Evolutionary conservation across 169 alveolate species (phyloP).

Genomic region (Neospora caninum): DNA sequence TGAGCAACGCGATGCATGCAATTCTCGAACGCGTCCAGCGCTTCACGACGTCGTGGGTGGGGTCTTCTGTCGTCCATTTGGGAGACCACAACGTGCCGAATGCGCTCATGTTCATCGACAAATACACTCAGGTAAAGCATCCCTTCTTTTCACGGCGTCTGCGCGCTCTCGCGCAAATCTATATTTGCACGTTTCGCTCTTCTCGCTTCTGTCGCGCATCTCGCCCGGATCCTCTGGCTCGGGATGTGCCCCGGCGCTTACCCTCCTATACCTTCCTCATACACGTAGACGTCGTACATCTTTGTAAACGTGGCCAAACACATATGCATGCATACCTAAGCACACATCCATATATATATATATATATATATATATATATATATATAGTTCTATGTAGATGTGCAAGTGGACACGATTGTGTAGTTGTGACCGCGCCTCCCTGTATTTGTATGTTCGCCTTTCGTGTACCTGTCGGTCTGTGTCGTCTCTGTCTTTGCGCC

Average conservation of each 20-base stretch:
- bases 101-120: slow-evolving; percentile 92
- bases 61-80: slow-evolving; percentile 91
- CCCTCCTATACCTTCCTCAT: too few species aligned
- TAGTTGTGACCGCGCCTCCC: neutral
- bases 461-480: neutral
- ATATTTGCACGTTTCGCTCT: too few species aligned
- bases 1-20: slow-evolving; percentile 65
- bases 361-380: too few species aligned
- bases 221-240: too few species aligned
- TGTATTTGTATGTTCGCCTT: neutral
- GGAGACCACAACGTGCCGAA: slow-evolving; percentile 95
- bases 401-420: neutral
- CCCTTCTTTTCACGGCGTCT: too few species aligned
- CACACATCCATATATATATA: neutral
- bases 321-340: neutral
- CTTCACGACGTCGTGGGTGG: slow-evolving; percentile 90
- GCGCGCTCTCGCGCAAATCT: too few species aligned
- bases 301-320: too few species aligned
- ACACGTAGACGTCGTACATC: too few species aligned
- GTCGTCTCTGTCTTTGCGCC: neutral
- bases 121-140: slow-evolving; percentile 79
- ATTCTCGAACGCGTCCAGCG: slow-evolving; percentile 85
- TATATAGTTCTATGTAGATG: neutral
- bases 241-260: too few species aligned
- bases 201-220: too few species aligned